A percentile compares a stretch with the other conserved stretches of the same genome.
Evolutionary conservation across 2,329 filamentous ascomycete species (phyloP).

Genomic region (Capronia epimyces): DNA sequence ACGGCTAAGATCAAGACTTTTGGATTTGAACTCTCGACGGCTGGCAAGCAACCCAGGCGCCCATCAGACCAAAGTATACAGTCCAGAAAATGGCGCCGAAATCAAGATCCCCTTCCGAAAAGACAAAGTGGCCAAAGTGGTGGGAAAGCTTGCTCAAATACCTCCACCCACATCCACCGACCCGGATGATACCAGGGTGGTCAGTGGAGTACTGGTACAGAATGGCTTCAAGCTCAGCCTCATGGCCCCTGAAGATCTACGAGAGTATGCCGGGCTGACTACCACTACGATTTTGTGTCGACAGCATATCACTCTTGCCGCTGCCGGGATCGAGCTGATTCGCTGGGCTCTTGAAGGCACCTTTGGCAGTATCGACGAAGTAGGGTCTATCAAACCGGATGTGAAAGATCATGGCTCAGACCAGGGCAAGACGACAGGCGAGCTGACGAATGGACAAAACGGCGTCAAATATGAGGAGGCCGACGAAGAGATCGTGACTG

Average conservation of each 20-base stretch:
- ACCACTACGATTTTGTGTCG: slow-evolving; percentile 92
- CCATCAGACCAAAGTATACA: slow-evolving; percentile 83
- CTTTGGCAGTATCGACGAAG: slow-evolving; percentile 73
- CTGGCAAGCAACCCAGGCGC: slow-evolving; percentile 53
- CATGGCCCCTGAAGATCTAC: slow-evolving; percentile 93
- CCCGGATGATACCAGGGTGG: slow-evolving; percentile 53
- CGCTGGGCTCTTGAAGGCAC: slow-evolving; percentile 91
- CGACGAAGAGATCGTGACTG: slow-evolving; percentile 42
- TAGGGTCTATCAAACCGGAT: slow-evolving; percentile 30
- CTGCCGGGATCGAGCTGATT: slow-evolving; percentile 84
- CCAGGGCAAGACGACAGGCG: slow-evolving; percentile 29
- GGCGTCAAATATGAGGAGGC: slow-evolving; percentile 37
- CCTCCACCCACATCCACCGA: slow-evolving; percentile 56
- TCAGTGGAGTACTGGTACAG: slow-evolving; percentile 88
- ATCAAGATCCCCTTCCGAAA: slow-evolving; percentile 90
- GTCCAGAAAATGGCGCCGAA: slow-evolving; percentile 90
- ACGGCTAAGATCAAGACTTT: slow-evolving; percentile 85
- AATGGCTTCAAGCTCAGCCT: slow-evolving; percentile 96
- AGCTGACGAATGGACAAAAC: slow-evolving; percentile 36
- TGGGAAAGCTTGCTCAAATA: slow-evolving; percentile 82
- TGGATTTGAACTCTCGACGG: slow-evolving; percentile 69
- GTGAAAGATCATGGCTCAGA: slow-evolving; percentile 15
- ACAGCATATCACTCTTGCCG: slow-evolving; percentile 79
- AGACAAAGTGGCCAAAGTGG: slow-evolving; percentile 93
- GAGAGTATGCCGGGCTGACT: slow-evolving; percentile 93